Base-by-base conservation (phyloP, 768 basidiomycete genomes). In the Pleurotus djamor region DNA sequence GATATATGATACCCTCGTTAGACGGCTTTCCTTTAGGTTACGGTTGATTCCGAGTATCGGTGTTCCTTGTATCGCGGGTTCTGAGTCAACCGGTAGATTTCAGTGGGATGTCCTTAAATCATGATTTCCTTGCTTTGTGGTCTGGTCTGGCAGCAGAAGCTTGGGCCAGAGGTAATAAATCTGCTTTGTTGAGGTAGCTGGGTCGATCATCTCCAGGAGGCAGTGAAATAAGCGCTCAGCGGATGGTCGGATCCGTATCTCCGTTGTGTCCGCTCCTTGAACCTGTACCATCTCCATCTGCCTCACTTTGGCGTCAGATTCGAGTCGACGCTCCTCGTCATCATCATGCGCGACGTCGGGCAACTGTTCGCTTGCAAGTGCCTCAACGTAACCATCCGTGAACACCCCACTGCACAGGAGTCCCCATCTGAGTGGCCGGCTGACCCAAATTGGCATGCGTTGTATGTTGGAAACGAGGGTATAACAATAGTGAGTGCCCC, bases 401-500 rank as follows among this genome's bases (percentile, higher is more conserved):
- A 77, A 7, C 70, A 70, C 32, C 73, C 72, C 41, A 63, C 59
- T 4, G 64, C 76, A 10, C 67, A 74, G 10, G 60, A 69, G 17
- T 59, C 66, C 34, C 68, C 72, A 45, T 71, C 76, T 59, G 70
- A 73, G 55, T 65, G 68, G 61, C 63, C 67, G 55, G 55, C 64
- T 62, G 75, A 77, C 66, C 65, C 73, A 6, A 75, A 79, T 48
- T 89, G 83, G 70, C 68, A 68, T 16, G 77, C 78, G 59, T 76
- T 88, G 38, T 84, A 83, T 68, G 86, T 89, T 51, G 86, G 81
- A 14, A 84, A 89, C 58, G 80, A 86, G 49, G 89, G 89, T 43
- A 81, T 92, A 58, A 70, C 69, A 48, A 79, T 91, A 52, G 91
- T 92, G 66, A 54, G 87, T 79, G 37, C 48, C 38, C n/a, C 48